Evolutionary conservation across 1,284 basidiomycete species (phyloP).

Genomic region (Heterobasidion parviporum): DNA sequence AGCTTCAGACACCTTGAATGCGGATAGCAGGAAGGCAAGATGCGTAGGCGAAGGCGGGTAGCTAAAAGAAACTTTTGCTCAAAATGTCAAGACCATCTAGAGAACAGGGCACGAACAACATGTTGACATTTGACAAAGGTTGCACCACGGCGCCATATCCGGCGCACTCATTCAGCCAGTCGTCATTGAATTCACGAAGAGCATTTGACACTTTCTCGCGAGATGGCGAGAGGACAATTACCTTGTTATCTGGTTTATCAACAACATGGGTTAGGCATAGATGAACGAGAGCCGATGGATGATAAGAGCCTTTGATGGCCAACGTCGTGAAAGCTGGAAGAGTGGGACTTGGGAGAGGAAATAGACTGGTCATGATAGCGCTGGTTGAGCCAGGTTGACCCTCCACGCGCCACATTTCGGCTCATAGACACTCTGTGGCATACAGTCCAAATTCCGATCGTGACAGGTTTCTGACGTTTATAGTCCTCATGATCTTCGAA

Average conservation of each 20-base stretch:
- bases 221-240: conserved; percentile 47
- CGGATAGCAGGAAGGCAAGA: conserved; percentile 45
- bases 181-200: conserved; percentile 43
- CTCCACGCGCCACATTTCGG: no score
- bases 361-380: conserved; percentile 10
- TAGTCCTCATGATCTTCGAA: no score
- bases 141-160: conserved; percentile 33
- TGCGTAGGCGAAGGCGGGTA: conserved; percentile 60
- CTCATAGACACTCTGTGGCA: no score
- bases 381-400: no score
- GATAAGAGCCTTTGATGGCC: conserved; percentile 26
- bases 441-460: no score
- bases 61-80: conserved; percentile 26
- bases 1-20: conserved; percentile 32
- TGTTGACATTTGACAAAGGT: conserved; percentile 37
- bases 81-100: conserved; percentile 6
- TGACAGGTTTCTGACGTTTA: no score
- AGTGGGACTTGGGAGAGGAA: conserved; percentile 12
- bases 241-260: conserved; percentile 23
- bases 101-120: conserved; percentile 38
- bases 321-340: conserved; percentile 24
- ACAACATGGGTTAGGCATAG: conserved; percentile 37
- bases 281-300: conserved; percentile 30
- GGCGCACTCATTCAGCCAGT: conserved; percentile 41
- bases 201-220: conserved; percentile 29